Conservation (phyloP, 768 basidiomycete species). For the Cystoderma amianthinum region DNA sequence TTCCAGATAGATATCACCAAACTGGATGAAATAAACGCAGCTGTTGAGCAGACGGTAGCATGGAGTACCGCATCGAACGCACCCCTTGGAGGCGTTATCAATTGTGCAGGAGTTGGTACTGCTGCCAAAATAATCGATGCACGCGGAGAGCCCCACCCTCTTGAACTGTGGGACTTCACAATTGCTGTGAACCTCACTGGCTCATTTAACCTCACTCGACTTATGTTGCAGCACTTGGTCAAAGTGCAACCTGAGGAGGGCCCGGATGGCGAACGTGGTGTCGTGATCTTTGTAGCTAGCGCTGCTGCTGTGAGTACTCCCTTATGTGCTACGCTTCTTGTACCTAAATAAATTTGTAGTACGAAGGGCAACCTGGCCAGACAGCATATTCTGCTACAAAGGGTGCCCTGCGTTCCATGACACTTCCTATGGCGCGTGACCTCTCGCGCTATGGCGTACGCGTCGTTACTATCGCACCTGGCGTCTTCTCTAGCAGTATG, state of each 20-base stretch:
- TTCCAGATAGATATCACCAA: conserved; percentile 34
- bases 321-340: background rate
- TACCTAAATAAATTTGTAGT: conserved; percentile 23
- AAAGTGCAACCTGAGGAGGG: conserved; percentile 37
- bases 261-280: conserved; percentile 47
- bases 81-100: conserved; percentile 50
- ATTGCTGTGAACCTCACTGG: conserved; percentile 52
- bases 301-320: conserved; percentile 38
- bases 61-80: conserved; percentile 36
- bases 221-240: conserved; percentile 43
- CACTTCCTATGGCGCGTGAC: conserved; percentile 56
- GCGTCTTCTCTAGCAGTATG: conserved; percentile 42
- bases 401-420: conserved; percentile 50
- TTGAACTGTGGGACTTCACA: conserved; percentile 45
- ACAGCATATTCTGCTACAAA: conserved; percentile 50
- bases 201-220: conserved; percentile 51
- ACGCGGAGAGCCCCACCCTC: conserved; percentile 35
- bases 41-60: conserved; percentile 27
- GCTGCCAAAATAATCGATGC: conserved; percentile 39
- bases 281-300: conserved; percentile 51
- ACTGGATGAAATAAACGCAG: conserved; percentile 25
- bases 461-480: conserved; percentile 51
- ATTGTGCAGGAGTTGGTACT: conserved; percentile 49
- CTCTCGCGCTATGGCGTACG: conserved; percentile 43
- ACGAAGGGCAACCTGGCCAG: conserved; percentile 51